These are phyloP conservation scores for Smittium mucronatum DNA, from an alignment of 371 early-diverging fungal species.

Conservation along the genomic window DNA sequence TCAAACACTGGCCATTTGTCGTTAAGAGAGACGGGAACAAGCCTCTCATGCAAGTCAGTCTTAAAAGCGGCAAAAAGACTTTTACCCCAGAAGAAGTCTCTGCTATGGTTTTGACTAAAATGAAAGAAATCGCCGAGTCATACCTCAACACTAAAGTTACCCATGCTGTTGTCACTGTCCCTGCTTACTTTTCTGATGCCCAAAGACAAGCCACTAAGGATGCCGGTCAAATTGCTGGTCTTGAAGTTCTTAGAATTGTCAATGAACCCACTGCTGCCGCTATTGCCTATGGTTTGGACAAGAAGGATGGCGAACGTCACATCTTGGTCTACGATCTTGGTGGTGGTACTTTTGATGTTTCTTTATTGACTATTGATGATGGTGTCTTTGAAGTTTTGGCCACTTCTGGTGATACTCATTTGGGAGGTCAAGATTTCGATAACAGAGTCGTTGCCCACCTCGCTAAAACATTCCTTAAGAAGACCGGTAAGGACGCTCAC, in stretches of 20 bases:
- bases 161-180: constrained; percentile 93
- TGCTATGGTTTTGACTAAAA: constrained; percentile 89
- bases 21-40: constrained; percentile 66
- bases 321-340: constrained; percentile 94
- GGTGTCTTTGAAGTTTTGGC: constrained; percentile 90
- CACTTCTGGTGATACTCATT: constrained; percentile 92
- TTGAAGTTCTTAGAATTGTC: constrained; percentile 92
- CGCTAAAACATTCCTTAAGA: constrained; percentile 78
- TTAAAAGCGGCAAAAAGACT: constrained; percentile 73
- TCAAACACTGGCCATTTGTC: constrained; percentile 88
- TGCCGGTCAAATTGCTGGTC: constrained; percentile 87
- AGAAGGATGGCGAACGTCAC: constrained; percentile 67
- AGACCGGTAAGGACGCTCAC: constrained; percentile 43
- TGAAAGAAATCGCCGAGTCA: constrained; percentile 94
- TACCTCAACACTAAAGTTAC: constrained; percentile 80
- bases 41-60: constrained; percentile 68
- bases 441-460: constrained; percentile 85
- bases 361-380: constrained; percentile 84
- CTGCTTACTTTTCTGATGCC: constrained; percentile 94
- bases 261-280: constrained; percentile 99
- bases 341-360: constrained; percentile 98
- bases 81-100: constrained; percentile 97
- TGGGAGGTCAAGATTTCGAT: constrained; percentile 98
- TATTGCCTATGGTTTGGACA: constrained; percentile 93
- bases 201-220: constrained; percentile 98